Evolutionary conservation across 345 rosid genomes (phyloP), one percentile per base, ranked within the genome.

Genomic region (Gossypium mustelinum): DNA sequence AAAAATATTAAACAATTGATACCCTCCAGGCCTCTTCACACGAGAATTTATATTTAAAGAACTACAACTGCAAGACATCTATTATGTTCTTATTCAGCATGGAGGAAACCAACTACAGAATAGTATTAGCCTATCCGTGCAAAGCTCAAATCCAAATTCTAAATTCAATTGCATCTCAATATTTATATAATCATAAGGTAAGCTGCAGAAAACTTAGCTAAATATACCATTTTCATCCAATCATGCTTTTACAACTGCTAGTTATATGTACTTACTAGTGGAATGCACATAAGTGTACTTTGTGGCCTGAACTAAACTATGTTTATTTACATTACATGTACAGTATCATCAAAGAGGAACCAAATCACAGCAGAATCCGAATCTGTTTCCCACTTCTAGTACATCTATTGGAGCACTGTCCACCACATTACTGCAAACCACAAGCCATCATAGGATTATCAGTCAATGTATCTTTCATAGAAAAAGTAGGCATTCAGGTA

Each of bases 371-470:
- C 60, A 50, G 44, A 20, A 68, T 25, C 73, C 25, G 8, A 51
- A 11, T 69, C 59, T 27, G 73, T 69, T 51, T 27, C 44, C 14
- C 9, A n/a, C 58, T 9, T 25, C 22, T 14, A 24, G 43, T 68
- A 25, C 56, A 68, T 68, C 58, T 4, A 47, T 24, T 2, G 44
- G 14, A 3, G 22, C 70, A 65, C 41, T 25, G 58, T 50, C 44
- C 58, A 9, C 58, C 20, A 48, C 43, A 16, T 68, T 48, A 68
- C 72, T 68, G 58, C 43, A 48, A 50, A 68, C 11, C 44, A 68
- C 43, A 14, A 48, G 9, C 56, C 72, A 25, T 14, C 51, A 9
- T 51, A 50, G 16, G 4, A 50, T 27, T 25, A 50, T 50, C 59
- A 50, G 13, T 68, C 27, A 25, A 25, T 12, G 16, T 34, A 65